Percentiles rank a stretch among this genome's conserved stretches.
phyloP scores from a whole-genome alignment of 176 grass and related monocot genomes.

The Metroxylon sagu region DNA sequence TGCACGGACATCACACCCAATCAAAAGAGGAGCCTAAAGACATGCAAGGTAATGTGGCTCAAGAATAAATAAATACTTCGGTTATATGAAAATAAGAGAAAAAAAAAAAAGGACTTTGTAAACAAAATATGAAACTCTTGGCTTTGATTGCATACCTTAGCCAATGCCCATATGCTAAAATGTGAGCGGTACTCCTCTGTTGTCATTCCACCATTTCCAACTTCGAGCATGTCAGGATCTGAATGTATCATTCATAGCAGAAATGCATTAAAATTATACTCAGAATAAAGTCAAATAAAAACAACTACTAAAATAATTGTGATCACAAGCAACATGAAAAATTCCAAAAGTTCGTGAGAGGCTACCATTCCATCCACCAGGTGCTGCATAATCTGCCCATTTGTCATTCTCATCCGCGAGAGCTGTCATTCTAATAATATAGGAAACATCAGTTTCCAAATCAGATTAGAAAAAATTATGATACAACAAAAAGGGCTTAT shows the following conservation, averaged over 20 bases:
- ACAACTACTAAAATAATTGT: not conserved
- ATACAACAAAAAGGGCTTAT: not conserved
- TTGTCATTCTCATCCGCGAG: conserved; percentile 80
- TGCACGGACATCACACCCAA: conserved; percentile 67
- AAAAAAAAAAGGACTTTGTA: not conserved
- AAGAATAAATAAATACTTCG: not conserved
- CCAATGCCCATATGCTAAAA: conserved; percentile 96
- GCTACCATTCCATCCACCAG: conserved; percentile 47
- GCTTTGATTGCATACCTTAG: conserved; percentile 37
- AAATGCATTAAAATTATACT: not conserved
- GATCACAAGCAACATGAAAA: not conserved
- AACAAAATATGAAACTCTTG: not conserved
- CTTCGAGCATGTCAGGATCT: conserved; percentile 98
- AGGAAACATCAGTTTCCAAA: not conserved
- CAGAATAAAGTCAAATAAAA: not conserved
- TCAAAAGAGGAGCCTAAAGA: conserved; percentile 76
- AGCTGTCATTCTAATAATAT: conserved; percentile 53
- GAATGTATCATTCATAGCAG: not conserved
- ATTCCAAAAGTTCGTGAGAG: too few species aligned
- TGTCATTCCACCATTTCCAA: conserved; percentile 88
- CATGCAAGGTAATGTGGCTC: not conserved
- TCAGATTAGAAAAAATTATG: not conserved
- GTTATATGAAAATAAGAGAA: conserved; percentile 13
- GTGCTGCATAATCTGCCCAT: conserved; percentile 83
- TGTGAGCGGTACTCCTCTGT: conserved; percentile 79